Evolutionary conservation across 768 basidiomycete species (phyloP).

Genomic region (Clathrus columnatus): DNA sequence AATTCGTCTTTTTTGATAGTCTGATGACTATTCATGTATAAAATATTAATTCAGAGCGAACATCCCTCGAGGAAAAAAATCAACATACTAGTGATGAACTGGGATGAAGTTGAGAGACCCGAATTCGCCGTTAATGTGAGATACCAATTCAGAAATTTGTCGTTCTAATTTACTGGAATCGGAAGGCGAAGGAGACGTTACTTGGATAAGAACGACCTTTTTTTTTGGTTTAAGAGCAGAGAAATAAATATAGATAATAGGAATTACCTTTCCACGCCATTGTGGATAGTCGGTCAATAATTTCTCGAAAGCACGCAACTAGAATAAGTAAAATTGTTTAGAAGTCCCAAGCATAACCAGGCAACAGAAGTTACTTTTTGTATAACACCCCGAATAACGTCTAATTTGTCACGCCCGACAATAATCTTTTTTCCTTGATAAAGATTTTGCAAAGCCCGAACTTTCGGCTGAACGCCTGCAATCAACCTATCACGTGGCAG

Average conservation of each 20-base stretch:
- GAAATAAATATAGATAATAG: constrained; percentile 27
- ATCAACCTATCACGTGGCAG: constrained; percentile 35
- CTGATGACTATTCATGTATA: constrained; percentile 63
- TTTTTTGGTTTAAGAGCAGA: constrained; percentile 18
- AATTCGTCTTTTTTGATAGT: constrained; percentile 97
- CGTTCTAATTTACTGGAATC: constrained; percentile 92
- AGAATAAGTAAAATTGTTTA: neutral
- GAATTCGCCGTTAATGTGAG: constrained; percentile 92
- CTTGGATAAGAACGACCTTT: constrained; percentile 53
- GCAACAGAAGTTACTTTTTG: constrained; percentile 61
- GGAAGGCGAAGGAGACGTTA: constrained; percentile 86
- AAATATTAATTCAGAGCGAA: neutral
- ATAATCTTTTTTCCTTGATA: constrained; percentile 99
- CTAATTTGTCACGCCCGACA: constrained; percentile 93
- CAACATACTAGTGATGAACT: constrained; percentile 90
- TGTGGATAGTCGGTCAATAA: constrained; percentile 88
- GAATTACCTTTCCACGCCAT: constrained; percentile 85
- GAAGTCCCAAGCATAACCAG: neutral
- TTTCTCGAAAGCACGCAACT: constrained; percentile 94
- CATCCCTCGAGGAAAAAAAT: neutral
- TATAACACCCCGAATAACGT: constrained; percentile 95
- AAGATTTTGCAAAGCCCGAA: constrained; percentile 70
- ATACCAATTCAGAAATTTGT: constrained; percentile 87
- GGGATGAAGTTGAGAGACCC: constrained; percentile 93
- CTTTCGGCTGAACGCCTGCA: constrained; percentile 83